A percentile compares a stretch with the other conserved stretches of the same genome.
Conservation (phyloP, 2,329 filamentous ascomycete genomes). For the Cadophora luteo-olivacea region DNA sequence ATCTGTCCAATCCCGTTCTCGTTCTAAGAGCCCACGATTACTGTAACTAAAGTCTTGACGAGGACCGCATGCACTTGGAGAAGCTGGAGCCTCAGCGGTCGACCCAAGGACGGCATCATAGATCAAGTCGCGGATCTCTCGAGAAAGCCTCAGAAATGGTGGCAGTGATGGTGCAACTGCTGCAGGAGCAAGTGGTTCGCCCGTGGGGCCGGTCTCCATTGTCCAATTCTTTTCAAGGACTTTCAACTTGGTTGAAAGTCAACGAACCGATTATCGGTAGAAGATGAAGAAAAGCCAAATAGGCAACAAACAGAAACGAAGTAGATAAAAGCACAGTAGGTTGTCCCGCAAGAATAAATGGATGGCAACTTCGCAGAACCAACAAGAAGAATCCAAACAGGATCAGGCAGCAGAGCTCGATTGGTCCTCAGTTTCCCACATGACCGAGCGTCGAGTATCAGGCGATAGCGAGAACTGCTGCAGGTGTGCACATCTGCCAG, state of each 20-base stretch:
- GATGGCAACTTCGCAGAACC: neutral
- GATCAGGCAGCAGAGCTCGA: slow-evolving; percentile 8
- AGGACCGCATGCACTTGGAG: neutral
- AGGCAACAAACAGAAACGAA: neutral
- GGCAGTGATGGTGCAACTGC: neutral
- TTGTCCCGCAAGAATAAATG: neutral
- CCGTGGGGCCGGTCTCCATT: neutral
- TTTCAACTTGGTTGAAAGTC: neutral
- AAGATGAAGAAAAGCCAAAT: neutral
- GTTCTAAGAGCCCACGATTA: neutral
- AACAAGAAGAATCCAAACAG: neutral
- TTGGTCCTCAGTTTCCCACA: neutral
- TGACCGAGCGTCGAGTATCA: neutral
- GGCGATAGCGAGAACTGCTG: neutral
- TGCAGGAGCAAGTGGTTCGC: neutral
- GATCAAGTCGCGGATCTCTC: slow-evolving; percentile 6
- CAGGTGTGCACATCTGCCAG: too few species aligned
- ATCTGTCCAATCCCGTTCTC: neutral
- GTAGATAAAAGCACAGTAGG: too few species aligned
- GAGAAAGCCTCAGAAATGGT: neutral
- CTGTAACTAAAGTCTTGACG: neutral
- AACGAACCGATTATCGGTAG: neutral
- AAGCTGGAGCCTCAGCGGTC: neutral
- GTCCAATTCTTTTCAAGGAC: neutral
- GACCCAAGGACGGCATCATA: neutral